Conservation (phyloP, 495 filamentous ascomycete genomes). For the Viridothelium virens region DNA sequence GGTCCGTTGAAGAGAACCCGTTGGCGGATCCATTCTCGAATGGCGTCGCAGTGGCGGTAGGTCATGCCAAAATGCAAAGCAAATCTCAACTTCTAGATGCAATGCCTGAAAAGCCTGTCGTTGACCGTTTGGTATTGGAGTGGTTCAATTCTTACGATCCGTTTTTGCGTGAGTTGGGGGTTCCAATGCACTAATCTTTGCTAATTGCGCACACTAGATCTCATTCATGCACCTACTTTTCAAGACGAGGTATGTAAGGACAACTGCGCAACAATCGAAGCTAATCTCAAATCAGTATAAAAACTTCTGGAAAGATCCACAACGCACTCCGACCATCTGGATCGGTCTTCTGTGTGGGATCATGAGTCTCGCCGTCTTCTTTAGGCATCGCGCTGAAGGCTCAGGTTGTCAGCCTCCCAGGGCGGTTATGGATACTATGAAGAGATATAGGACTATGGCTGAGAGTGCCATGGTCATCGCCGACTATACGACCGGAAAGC, state of each 20-base stretch:
- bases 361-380: slow-evolving; percentile 28
- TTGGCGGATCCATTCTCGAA: slow-evolving; percentile 21
- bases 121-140: slow-evolving; percentile 31
- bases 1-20: slow-evolving; percentile 18
- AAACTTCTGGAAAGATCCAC: slow-evolving; percentile 32
- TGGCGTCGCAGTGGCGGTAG: slow-evolving; percentile 36
- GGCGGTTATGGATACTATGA: slow-evolving; percentile 18
- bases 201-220: slow-evolving; percentile 12
- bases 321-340: slow-evolving; percentile 31
- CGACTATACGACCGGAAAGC: slow-evolving; percentile 30
- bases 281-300: slow-evolving; percentile 22
- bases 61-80: slow-evolving; percentile 20
- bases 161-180: not conserved
- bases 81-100: slow-evolving; percentile 27
- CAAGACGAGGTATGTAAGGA: slow-evolving; percentile 25
- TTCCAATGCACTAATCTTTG: slow-evolving; percentile 11
- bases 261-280: not conserved
- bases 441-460: slow-evolving; percentile 30
- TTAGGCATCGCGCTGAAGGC: slow-evolving; percentile 19
- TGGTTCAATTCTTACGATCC: slow-evolving; percentile 32
- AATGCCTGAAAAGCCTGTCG: slow-evolving; percentile 31
- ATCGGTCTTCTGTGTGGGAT: slow-evolving; percentile 32
- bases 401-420: slow-evolving; percentile 14
- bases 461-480: slow-evolving; percentile 30
- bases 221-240: slow-evolving; percentile 35